Percentiles rank a stretch among this genome's conserved stretches.
Evolutionary conservation across 345 rosid species (phyloP).

Genomic region (Ceriops tagal): DNA sequence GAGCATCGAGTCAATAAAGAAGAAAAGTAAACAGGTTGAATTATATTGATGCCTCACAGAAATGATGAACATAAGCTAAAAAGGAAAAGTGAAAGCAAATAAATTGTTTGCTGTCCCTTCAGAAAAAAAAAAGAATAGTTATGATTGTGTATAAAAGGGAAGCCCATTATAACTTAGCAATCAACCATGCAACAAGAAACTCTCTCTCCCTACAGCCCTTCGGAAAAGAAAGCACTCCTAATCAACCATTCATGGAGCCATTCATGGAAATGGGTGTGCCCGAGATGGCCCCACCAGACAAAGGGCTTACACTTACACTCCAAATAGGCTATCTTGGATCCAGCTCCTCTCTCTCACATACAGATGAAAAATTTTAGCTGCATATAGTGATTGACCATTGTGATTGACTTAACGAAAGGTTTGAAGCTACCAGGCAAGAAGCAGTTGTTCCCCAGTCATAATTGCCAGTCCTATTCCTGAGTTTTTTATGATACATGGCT

Average conservation of each 20-base stretch:
- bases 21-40: too few relatives aligned
- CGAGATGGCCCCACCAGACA: not conserved
- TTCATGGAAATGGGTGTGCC: not conserved
- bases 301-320: too few relatives aligned
- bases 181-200: constrained; percentile 1
- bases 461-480: constrained; percentile 31
- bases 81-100: not conserved
- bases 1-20: not conserved
- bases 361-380: constrained; percentile 18
- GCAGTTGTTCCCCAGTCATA: constrained; percentile 13
- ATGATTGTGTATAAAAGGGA: not conserved
- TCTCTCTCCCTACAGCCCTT: too few relatives aligned
- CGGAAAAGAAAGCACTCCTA: not conserved
- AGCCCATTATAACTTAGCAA: constrained; percentile 8
- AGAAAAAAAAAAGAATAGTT: not conserved
- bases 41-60: too few relatives aligned
- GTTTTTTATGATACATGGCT: constrained; percentile 32
- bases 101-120: not conserved
- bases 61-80: too few relatives aligned
- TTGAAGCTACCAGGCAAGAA: constrained; percentile 11
- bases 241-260: not conserved
- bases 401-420: constrained; percentile 13
- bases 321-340: not conserved
- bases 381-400: constrained; percentile 10
- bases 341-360: not conserved